Base-by-base conservation (phyloP, 1,284 basidiomycete genomes). In the Bondarzewia mesenterica region DNA sequence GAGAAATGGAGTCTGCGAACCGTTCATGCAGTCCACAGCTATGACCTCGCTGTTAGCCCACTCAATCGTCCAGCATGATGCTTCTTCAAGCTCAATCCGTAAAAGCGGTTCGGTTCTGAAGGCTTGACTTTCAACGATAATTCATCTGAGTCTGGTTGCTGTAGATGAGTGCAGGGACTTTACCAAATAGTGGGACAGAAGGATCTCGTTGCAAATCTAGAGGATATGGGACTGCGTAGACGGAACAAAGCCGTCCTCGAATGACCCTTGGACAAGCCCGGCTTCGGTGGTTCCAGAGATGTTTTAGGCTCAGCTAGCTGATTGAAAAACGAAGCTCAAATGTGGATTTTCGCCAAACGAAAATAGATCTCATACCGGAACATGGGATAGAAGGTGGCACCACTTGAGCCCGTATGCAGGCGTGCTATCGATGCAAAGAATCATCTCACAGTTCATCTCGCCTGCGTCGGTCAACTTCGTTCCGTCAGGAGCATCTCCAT, bases 351-450 rank as follows among this genome's bases (percentile, higher is more conserved):
- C 14, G 12, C 41, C 7, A 23, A 35, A 7, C 12, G n/a, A n/a
- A 4, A 14, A 20, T 7, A 21, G 20, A 44, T 3, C 27, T 51
- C 54, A 21, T 38, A 56, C 55, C 2, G 60, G 48, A 58, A 91
- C 89, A 58, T 89, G 78, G 16, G 82, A 77, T 0, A 89, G 90
- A 32, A 90, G 61, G 3, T 92, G 93, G 65, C 91, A 93, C 92
- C 93, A 96, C 64, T 85, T 89, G 15, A 93, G 60, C 46, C 89
- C 82, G 54, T 81, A 75, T 4, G 82, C 86, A 4, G 85, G 76
- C 0, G 90, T 88, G 22, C 75, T 74, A 16, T 91, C 82, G 5
- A 90, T 55, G 55, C 90, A 93, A 0, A 95, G 57, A 5, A 89
- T 78, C 69, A 90, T 71, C 57, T 86, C 88, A 54, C 88, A 89